Evolutionary conservation across 257 asterid species (phyloP), one percentile per base, ranked within the genome.

Genomic region (Solanum peruvianum): DNA sequence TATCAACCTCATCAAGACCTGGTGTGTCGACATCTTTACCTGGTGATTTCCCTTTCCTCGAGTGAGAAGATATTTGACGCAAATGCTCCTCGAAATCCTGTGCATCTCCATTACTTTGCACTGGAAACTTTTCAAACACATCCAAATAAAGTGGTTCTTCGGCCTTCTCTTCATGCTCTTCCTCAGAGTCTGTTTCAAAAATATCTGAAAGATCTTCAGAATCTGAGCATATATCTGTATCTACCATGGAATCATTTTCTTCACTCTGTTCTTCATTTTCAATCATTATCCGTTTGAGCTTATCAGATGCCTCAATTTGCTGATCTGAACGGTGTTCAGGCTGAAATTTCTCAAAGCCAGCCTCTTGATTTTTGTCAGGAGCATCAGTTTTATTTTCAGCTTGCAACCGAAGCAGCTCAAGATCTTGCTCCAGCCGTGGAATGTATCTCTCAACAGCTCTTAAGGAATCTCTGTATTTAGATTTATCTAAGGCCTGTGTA

Each of bases 401-500:
- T 88, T 92, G 98, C 87, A 94, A 96, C 87, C 82, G 96, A 86
- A 96, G 93, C 85, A 97, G 93, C 89, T 94, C 92, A 42, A 97
- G 95, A 60, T 93, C 97, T 87, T 93, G 98, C 94, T 97, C 98
- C 39, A 97, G 99, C 83, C 94, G 92, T 20, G 99, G 99, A 56
- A 97, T 95, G 89, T 90, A 89, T 89, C 91, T 93, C 91, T 87
- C 93, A 47, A 96, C 94, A 62, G 98, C 98, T 88, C 98, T 94
- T 49, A 97, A 89, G 70, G 97, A 93, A 90, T 97, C 99, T 89
- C 97, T 90, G 76, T 94, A 94, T 91, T 93, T 95, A 80, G 99
- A 97, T 90, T 97, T 97, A 91, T 97, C 98, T 81, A 97, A 91
- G 89, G 99, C 99, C 99, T 97, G 94, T 39, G 90, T n/a, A 35